These are phyloP conservation scores for Russula olivacea DNA, from an alignment of 768 basidiomycete genomes.

Conservation along the genomic window DNA sequence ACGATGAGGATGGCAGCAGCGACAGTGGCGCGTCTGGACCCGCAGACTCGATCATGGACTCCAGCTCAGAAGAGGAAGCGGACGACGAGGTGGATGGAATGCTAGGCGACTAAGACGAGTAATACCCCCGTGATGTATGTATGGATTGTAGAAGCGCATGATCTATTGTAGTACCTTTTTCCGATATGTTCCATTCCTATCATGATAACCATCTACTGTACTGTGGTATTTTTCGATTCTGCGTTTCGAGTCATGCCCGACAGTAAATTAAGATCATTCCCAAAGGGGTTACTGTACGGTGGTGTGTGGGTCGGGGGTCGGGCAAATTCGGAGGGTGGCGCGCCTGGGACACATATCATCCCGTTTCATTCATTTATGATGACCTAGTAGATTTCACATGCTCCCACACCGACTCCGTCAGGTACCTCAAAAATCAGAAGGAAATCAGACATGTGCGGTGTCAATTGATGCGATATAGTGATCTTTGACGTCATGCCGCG, in stretches of 20 bases:
- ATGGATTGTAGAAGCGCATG: not conserved
- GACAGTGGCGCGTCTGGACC: not conserved
- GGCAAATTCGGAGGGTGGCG: too few species aligned
- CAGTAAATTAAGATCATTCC: too few species aligned
- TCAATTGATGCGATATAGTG: too few species aligned
- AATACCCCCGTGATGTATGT: not conserved
- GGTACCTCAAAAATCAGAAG: not conserved
- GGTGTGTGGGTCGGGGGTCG: too few species aligned
- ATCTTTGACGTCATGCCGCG: not conserved
- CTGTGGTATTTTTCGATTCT: too few species aligned
- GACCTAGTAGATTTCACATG: not conserved
- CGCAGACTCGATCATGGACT: conserved; percentile 25
- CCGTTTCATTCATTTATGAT: too few species aligned
- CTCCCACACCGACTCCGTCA: not conserved
- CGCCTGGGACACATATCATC: not conserved
- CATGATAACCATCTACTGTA: not conserved
- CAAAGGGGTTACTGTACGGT: too few species aligned
- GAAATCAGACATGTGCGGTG: not conserved
- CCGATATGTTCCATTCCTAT: not conserved
- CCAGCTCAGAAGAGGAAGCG: conserved; percentile 18
- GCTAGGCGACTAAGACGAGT: conserved; percentile 20
- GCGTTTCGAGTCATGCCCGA: not conserved
- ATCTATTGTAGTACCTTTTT: conserved; percentile 17
- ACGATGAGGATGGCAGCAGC: not conserved
- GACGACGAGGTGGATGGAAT: conserved; percentile 24